phyloP scores from a whole-genome alignment of 2,329 filamentous ascomycete genomes.

The Microsporum audouinii region DNA sequence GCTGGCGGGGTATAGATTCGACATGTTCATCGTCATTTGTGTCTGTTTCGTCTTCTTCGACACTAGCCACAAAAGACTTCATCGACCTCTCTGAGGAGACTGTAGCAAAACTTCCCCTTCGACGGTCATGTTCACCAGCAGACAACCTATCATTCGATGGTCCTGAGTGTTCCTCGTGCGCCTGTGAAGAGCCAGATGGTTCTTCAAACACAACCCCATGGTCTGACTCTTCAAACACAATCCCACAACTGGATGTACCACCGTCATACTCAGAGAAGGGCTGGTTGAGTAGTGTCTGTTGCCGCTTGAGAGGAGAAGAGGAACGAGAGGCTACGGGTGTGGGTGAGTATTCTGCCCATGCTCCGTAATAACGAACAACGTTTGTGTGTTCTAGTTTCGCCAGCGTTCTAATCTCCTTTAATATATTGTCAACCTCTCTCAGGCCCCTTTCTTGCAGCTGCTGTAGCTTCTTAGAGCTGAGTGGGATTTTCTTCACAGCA shows the following conservation, averaged over 20 bases:
- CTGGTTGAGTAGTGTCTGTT: conserved; percentile 10
- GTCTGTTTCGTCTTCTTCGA: conserved; percentile 13
- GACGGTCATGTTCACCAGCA: not conserved
- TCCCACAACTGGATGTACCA: conserved; percentile 17
- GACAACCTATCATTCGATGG: not conserved
- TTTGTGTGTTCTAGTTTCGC: conserved; percentile 54
- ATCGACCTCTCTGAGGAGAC: conserved; percentile 11
- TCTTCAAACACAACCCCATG: conserved; percentile 18
- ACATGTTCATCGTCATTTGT: conserved; percentile 37
- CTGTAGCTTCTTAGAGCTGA: conserved; percentile 42
- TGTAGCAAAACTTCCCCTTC: conserved; percentile 8
- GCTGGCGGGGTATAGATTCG: conserved; percentile 38
- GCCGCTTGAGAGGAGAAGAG: conserved; percentile 1
- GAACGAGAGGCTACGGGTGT: not conserved
- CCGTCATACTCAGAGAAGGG: conserved; percentile 14
- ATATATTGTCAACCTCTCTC: conserved; percentile 44
- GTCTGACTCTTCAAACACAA: conserved; percentile 33
- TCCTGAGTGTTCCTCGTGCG: not conserved
- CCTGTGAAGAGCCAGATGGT: not conserved
- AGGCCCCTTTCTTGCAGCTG: conserved; percentile 42
- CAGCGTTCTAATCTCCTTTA: conserved; percentile 51
- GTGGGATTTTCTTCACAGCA: conserved; percentile 54
- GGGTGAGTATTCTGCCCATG: conserved; percentile 47
- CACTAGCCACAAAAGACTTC: conserved; percentile 8
- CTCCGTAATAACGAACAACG: conserved; percentile 54